A percentile compares a stretch with the other conserved stretches of the same genome.
Conservation (phyloP, 2,329 filamentous ascomycete species). For the Emmonsiellopsis sp. region DNA sequence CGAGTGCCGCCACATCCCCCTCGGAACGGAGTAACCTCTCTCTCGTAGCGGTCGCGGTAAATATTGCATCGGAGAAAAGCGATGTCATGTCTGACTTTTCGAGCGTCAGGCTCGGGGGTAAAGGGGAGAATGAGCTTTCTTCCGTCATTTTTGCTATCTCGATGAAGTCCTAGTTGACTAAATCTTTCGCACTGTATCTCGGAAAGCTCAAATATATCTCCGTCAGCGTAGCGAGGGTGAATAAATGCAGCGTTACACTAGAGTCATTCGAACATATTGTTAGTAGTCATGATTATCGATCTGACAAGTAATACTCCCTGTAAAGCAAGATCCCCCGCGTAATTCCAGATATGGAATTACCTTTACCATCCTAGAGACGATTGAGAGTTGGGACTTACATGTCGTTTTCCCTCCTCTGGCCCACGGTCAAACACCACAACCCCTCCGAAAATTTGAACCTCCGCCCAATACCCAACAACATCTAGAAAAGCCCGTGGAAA, state of each 20-base stretch:
- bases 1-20: neutral
- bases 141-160: neutral
- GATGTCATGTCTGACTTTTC: neutral
- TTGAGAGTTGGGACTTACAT: neutral
- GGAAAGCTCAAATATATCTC: conserved; percentile 1
- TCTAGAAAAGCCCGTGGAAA: neutral
- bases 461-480: conserved; percentile 4
- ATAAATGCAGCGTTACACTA: conserved; percentile 1
- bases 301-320: neutral
- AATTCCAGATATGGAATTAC: neutral
- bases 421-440: conserved; percentile 5
- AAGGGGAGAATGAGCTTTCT: neutral
- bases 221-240: neutral
- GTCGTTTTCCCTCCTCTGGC: neutral
- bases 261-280: neutral
- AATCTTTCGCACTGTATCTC: neutral
- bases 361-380: neutral
- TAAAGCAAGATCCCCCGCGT: neutral
- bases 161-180: too few species aligned
- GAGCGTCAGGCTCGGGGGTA: neutral
- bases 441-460: conserved; percentile 2
- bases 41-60: conserved; percentile 3
- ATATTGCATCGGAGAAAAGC: conserved; percentile 1
- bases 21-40: neutral
- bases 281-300: too few species aligned